Evolutionary conservation across 2,329 filamentous ascomycete species (phyloP), one percentile per base, ranked within the genome.

Genomic region (Biscogniauxia sp.): DNA sequence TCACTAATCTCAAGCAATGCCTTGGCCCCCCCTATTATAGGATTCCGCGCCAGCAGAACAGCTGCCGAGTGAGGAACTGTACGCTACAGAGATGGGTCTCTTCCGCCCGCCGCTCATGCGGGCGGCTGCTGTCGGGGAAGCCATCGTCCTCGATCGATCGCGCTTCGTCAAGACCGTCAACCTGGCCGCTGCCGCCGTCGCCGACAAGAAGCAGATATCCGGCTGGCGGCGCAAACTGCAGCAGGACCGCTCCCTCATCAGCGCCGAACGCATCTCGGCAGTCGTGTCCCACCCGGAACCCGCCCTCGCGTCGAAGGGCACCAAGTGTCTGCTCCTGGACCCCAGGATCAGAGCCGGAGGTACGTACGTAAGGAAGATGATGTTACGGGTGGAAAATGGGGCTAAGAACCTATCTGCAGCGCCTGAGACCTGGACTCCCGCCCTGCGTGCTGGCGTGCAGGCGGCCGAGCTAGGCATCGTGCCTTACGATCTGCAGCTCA

Each of bases 41-140:
- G 7, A 45, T 13, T 26, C 8, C 7, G 1, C 37, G 11, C 6
- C 37, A 45, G 17, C 37, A 45, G 37, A 15, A 45, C 15, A 4
- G 6, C 15, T 6, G n/a, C 4, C 11, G n/a, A 32, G 28, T 32
- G 37, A 15, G n/a, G 37, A 45, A 45, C 17, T n/a, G n/a, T 5
- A 15, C 15, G 6, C 37, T n/a, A 11, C 37, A 45, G 68, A 66
- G 59, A 87, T 86, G 84, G 79, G 78, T 64, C 72, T 85, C 55
- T 91, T 97, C 75, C 87, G 88, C 66, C 92, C 93, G 53, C 93
- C 93, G 23, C 81, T 93, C 61, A 89, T 94, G 69, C 89, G 91
- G 74, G 74, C 92, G 80, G 88, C 88, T 72, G 67, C 56, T 57
- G 65, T 66, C 55, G 63, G 62, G 25, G 25, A 25, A 32, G 19